Evolutionary conservation across 805 yeast species (phyloP), one percentile per base, ranked within the genome.

Genomic region (Debaryomyces hansenii): DNA sequence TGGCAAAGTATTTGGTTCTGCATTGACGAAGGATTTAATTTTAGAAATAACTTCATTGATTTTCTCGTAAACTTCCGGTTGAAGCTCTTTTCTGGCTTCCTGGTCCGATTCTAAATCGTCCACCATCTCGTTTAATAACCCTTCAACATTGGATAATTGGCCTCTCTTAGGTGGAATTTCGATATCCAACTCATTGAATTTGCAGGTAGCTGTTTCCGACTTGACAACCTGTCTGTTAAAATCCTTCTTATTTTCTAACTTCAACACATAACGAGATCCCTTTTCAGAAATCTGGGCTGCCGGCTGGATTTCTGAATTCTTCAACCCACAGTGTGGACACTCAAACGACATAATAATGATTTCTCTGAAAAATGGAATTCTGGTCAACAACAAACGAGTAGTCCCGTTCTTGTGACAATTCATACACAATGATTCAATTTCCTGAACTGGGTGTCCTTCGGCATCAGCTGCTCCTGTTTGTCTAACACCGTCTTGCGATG

Each of bases 121-220:
- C 46, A 85, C 73, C 87, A 91, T 90, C 64, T 91, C 97, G 14
- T 75, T 63, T 47, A 94, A 72, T 31, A 94, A 66, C 20, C 99
- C 99, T 66, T 94, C 99, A 27, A 90, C 84, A 20, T 90, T 91
- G 34, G 97, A 89, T 50, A 94, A 74, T 61, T 91, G 96, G 21
- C 99, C 99, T 57, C 90, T 80, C 64, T 90, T 88, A 29, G 97
- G 89, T 4, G 99, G 99, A 50, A 94, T 92, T 67, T 92, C 98
- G 46, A 92, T 82, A 54, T 90, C 97, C 49, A 92, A 72, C 64
- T 91, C 96, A 11, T 79, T 69, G 59, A 94, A 91, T 59, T 78
- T 82, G 67, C 90, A 86, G 9, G 82, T 71, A 21, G 96, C 92
- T 20, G 88, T 76, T 63, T 92, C 97, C 27, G 94, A 83, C 70